A percentile compares a stretch with the other conserved stretches of the same genome.
Evolutionary conservation across 345 rosid genomes (phyloP).

Genomic region (Dimocarpus longan): DNA sequence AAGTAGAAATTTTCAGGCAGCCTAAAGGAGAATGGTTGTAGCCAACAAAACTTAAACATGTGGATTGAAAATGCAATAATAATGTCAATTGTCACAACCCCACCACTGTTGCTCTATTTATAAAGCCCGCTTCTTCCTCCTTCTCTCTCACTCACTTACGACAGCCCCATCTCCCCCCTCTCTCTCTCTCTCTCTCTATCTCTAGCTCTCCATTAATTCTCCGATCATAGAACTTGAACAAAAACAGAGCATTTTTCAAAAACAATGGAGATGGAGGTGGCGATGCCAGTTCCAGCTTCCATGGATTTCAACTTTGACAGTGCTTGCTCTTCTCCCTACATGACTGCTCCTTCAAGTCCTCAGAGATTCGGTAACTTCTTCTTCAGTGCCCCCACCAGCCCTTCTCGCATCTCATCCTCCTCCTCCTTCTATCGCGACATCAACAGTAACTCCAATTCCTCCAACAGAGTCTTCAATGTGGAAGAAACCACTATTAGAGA

Average conservation of each 20-base stretch:
- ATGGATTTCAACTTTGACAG: slow-evolving; percentile 80
- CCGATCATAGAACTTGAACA: background rate
- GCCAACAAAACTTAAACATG: background rate
- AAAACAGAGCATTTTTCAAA: background rate
- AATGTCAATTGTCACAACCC: slow-evolving; percentile 3
- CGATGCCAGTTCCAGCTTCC: slow-evolving; percentile 29
- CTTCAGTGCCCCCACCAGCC: slow-evolving; percentile 74
- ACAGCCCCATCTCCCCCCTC: slow-evolving; percentile 6
- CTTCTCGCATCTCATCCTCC: slow-evolving; percentile 36
- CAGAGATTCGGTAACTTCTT: slow-evolving; percentile 63
- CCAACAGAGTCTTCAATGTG: slow-evolving; percentile 14
- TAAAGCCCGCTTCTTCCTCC: slow-evolving; percentile 48
- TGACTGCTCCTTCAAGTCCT: slow-evolving; percentile 98
- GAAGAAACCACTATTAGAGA: slow-evolving; percentile 7
- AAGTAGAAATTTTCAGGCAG: background rate
- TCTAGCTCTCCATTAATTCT: background rate
- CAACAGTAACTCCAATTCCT: background rate
- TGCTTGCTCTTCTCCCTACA: slow-evolving; percentile 81
- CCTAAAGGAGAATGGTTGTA: background rate
- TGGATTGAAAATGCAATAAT: slow-evolving; percentile 22
- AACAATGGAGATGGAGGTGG: slow-evolving; percentile 57
- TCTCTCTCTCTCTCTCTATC: slow-evolving; percentile 14
- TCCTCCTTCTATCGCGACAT: slow-evolving; percentile 15
- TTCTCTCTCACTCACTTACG: slow-evolving; percentile 9
- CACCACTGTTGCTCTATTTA: slow-evolving; percentile 37